Evolutionary conservation across 1,139 yeast genomes (phyloP).

Genomic region (Candida freyschussii): DNA sequence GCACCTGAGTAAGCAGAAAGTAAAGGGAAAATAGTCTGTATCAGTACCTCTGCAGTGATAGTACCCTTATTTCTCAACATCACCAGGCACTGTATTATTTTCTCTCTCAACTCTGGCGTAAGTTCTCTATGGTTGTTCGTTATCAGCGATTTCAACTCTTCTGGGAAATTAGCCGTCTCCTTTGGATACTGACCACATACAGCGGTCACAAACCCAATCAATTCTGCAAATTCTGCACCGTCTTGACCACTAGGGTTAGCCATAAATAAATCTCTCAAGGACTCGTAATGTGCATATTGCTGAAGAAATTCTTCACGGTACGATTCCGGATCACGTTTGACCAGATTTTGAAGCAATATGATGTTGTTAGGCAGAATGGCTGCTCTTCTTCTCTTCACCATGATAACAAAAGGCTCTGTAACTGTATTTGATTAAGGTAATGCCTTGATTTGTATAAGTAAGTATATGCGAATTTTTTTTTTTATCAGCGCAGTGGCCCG

Average conservation of each 20-base stretch:
- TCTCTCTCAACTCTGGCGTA: conserved; percentile 83
- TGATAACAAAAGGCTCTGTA: conserved; percentile 25
- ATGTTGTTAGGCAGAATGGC: conserved; percentile 89
- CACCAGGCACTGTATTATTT: conserved; percentile 81
- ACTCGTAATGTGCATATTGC: conserved; percentile 89
- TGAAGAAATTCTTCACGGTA: conserved; percentile 90
- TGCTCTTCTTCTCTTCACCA: conserved; percentile 88
- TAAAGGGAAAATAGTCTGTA: conserved; percentile 85
- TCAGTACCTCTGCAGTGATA: conserved; percentile 73
- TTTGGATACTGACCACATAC: conserved; percentile 87
- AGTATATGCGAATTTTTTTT: no score
- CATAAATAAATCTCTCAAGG: conserved; percentile 80
- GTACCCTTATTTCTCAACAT: conserved; percentile 86
- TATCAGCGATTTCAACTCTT: conserved; percentile 66
- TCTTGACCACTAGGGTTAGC: conserved; percentile 50
- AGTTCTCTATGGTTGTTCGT: conserved; percentile 73
- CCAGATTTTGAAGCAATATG: conserved; percentile 84
- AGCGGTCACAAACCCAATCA: conserved; percentile 87
- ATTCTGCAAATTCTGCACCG: conserved; percentile 70
- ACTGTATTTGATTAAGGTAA: neutral
- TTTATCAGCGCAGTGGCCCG: conserved; percentile 2
- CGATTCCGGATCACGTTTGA: conserved; percentile 89
- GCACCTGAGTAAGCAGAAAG: conserved; percentile 53
- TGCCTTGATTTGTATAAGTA: neutral
- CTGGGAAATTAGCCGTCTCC: conserved; percentile 81